These are phyloP conservation scores for Myxozyma sirexii DNA, from an alignment of 805 yeast genomes.

Conservation along the genomic window DNA sequence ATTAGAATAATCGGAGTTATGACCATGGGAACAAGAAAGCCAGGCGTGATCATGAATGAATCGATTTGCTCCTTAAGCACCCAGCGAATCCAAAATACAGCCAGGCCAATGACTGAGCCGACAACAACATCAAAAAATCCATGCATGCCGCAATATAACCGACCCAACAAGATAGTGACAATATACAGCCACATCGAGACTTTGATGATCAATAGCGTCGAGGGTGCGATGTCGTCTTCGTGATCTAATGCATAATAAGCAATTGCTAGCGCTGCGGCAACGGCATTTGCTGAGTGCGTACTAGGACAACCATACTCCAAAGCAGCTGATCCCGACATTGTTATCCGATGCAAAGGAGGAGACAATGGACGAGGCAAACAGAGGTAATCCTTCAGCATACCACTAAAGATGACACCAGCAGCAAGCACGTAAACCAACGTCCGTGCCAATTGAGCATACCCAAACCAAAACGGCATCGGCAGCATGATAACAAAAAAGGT, in stretches of 20 bases:
- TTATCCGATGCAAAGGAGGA: conserved; percentile 88
- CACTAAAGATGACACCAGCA: conserved; percentile 58
- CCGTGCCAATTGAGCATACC: conserved; percentile 57
- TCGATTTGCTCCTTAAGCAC: conserved; percentile 52
- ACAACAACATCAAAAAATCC: conserved; percentile 75
- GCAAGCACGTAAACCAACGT: conserved; percentile 68
- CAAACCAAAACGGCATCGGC: conserved; percentile 85
- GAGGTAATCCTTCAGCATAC: conserved; percentile 76
- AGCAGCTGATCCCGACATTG: conserved; percentile 87
- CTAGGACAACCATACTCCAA: conserved; percentile 95
- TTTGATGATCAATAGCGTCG: conserved; percentile 7
- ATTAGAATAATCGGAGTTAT: conserved; percentile 48
- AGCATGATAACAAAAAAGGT: conserved; percentile 89
- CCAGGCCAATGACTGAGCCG: conserved; percentile 67
- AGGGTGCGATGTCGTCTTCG: conserved; percentile 10
- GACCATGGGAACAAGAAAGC: conserved; percentile 38
- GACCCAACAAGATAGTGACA: conserved; percentile 69
- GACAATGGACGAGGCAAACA: conserved; percentile 87
- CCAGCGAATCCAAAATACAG: conserved; percentile 54
- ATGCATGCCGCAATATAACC: conserved; percentile 97
- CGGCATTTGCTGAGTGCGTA: conserved; percentile 93
- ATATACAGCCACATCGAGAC: conserved; percentile 51
- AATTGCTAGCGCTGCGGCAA: conserved; percentile 68
- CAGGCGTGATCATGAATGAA: conserved; percentile 30
- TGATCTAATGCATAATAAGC: conserved; percentile 29